Evolutionary conservation across 805 yeast species (phyloP), one percentile per base, ranked within the genome.

Genomic region (Pachysolen tannophilus): DNA sequence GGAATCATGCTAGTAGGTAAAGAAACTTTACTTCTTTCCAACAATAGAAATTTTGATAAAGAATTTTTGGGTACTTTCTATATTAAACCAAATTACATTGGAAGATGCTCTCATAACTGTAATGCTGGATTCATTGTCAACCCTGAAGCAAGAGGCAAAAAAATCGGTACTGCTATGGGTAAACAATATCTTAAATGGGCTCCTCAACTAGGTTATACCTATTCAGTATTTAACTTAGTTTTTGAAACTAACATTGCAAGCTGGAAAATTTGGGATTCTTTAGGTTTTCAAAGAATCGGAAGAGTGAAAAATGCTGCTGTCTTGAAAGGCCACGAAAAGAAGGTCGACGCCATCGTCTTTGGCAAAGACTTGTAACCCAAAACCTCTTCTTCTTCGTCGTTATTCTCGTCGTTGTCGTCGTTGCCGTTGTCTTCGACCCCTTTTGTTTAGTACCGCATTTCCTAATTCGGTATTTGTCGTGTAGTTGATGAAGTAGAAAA

Each of bases 181-280:
- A 60, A 60, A 37, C 59, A 69, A 28, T 88, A 83, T 51, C 51
- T 86, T 30, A 52, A 58, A 33, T 76, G 80, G 74, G 96, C 92
- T 0, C 88, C 94, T 0, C 48, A 66, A 33, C 58, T 88, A 21
- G 95, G 95, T 0, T 88, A 80, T 56, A 73, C 68, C 5, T 84
- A 84, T 49, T 79, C 90, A 6, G 90, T 88, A 10, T 88, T 83
- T 66, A 88, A 88, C 55, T 65, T 88, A 33, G 97, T 88, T 1
- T 88, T 80, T 51, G 92, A 67, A 33, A 78, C 87, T 2, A 88
- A 88, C 51, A 61, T 59, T 3, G 95, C 87, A 3, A 82, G 94
- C 47, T 53, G 65, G 47, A 68, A 61, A 47, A 80, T 83, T 35
- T 88, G 97, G 97, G 95, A 87, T 33, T 46, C 63, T 2, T 64